Base-by-base conservation (phyloP, 345 rosid species). In the Balakata baccata region DNA sequence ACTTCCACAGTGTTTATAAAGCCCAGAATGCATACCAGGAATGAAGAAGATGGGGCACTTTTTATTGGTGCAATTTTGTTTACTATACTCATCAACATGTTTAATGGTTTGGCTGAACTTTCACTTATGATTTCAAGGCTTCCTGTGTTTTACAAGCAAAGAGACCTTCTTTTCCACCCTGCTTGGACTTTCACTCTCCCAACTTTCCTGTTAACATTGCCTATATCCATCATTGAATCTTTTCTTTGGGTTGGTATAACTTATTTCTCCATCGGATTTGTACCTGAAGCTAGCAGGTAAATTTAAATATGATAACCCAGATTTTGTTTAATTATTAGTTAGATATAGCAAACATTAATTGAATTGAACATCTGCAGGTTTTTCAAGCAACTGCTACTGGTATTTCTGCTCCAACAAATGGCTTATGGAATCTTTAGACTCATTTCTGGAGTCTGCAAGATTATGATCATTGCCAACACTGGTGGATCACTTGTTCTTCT, bases 101-200 rank as follows among this genome's bases (percentile, higher is more conserved):
- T 95, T 78, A 90, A 93, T 78, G 98, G 99, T 18, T 87, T 91
- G 51, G 66, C 97, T 0, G 99, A 92, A 89, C 91, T 95, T 10
- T 11, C 98, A 6, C 14, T 91, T 78, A 87, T 82, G 80, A 87
- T 95, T 50, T 70, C 43, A 46, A 87, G 98, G 71, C 94, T 95
- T 77, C 93, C 96, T 1, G 97, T 92, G 73, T 91, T 92, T 52
- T 93, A 87, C 85, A 92, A 95, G 88, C 99, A 95, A 58, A 86
- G 98, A 53, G 98, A 95, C 68, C 93, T 92, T 52, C 75, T 86
- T 62, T 89, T 91, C 58, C 89, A 95, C 47, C 99, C 99, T 17
- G 75, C 89, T 1, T 95, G 99, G 98, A 81, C 96, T 41, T 92
- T 86, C 74, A 87, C 93, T 8, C 77, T 95, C 23, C 94, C 98